Base-by-base conservation (phyloP, 495 filamentous ascomycete species). In the Hypoxylon subgilvum region DNA sequence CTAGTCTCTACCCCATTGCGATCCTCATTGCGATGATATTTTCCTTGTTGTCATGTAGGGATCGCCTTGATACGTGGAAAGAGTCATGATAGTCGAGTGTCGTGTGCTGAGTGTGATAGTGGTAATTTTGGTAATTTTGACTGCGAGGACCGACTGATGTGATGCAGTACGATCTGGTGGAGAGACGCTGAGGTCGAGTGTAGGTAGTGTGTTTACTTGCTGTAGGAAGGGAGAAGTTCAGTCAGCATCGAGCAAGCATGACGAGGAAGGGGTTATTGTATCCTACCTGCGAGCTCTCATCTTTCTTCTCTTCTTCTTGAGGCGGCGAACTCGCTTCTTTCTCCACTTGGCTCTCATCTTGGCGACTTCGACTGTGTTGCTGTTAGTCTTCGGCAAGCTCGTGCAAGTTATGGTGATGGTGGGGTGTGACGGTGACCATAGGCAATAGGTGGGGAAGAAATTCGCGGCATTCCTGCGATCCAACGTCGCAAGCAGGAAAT, bases 261-360 rank as follows among this genome's bases (percentile, higher is more conserved):
- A n/a, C 18, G 34, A 5, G 30, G 18, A 16, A 0, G 43, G 54
- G 46, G 21, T 18, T 14, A 9, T 17, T 22, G 17, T 22, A 48
- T 8, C 62, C 46, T 83, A 96, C 92, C 84, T 88, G 82, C 92
- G 81, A 65, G 91, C 92, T 74, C 92, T 87, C 79, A 91, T 94
- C 91, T 97, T 97, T 91, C 92, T 93, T 78, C 92, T 88, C 92
- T 97, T 97, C 76, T 90, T 86, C 87, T 97, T 97, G 79, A 97
- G 88, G 78, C 92, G 87, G 63, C 92, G 88, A 81, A 95, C 91
- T 74, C 92, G 84, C 92, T 97, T 97, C 89, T 97, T 97, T 85
- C 92, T 91, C 92, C 92, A 96, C 83, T 96, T 96, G 69, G 90
- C 90, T 91, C 92, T 92, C 92, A 96, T 95, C 86, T 84, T 92